Evolutionary conservation across 2,329 filamentous ascomycete genomes (phyloP), one percentile per base, ranked within the genome.

Genomic region (Sporothrix curviconia): DNA sequence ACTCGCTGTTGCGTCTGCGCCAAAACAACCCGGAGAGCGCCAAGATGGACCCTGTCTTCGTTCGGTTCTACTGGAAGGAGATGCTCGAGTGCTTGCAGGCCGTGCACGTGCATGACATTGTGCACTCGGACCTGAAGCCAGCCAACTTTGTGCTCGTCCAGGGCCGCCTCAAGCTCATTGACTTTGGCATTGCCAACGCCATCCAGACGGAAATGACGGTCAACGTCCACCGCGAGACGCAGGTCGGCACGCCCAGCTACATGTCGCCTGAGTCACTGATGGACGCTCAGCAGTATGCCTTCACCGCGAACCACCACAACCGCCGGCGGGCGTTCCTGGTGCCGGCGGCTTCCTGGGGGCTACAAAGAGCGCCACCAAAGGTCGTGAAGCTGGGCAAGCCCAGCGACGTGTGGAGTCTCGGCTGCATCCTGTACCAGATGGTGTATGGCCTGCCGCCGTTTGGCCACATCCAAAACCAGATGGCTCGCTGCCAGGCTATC

Each of bases 61-160:
- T 94, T 12, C 87, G 94, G n/a, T 95, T 89, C 73, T 96, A 96
- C 77, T 99, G 94, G 94, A 94, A 95, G 71, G 94, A 99, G 73
- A 99, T 99, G 94, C 85, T 99, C 17, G 91, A 96, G 70, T 97
- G 94, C 69, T 84, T 99, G 6, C 83, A 89, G 64, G 84, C 92
- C 0, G 91, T 99, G 1, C 94, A 99, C 69, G 82, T 87, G 12
- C 80, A 87, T 69, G 91, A 96, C 67, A 92, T 99, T 62, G 94
- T 99, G 3, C 94, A 99, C 73, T 96, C 91, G 0, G 94, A 99
- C 68, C 78, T 99, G 37, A 99, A 99, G 72, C 94, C 94, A 0
- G 92, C 92, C 66, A 99, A 99, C 70, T 99, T 99, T 70, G 87
- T 99, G 24, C 80, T 97, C 19, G 91, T 96, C 17, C 85, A 91